Conservation (phyloP, 805 yeast genomes). For the Hanseniaspora mollemarum region DNA sequence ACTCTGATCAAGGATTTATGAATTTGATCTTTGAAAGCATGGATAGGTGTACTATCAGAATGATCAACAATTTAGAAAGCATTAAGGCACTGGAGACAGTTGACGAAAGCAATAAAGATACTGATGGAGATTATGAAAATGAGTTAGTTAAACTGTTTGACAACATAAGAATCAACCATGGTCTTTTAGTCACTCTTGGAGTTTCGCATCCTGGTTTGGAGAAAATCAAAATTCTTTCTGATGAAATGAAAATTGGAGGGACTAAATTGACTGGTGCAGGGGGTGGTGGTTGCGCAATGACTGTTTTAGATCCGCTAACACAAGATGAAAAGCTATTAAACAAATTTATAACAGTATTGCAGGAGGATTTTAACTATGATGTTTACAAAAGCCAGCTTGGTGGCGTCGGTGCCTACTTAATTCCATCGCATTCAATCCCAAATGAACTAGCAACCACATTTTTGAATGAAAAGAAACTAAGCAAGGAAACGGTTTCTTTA, state of each 20-base stretch:
- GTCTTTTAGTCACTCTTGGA: slow-evolving; percentile 70
- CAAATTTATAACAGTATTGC: slow-evolving; percentile 27
- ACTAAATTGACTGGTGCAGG: slow-evolving; percentile 98
- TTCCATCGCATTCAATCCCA: slow-evolving; percentile 20
- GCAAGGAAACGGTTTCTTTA: neutral
- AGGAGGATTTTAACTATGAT: slow-evolving; percentile 45
- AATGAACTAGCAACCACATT: slow-evolving; percentile 16
- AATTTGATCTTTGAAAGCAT: slow-evolving; percentile 60
- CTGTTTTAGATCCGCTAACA: slow-evolving; percentile 45
- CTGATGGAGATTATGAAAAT: neutral
- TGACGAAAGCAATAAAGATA: slow-evolving; percentile 30
- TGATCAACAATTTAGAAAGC: slow-evolving; percentile 29
- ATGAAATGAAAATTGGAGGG: slow-evolving; percentile 56
- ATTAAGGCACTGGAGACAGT: slow-evolving; percentile 32
- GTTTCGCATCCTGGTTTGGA: slow-evolving; percentile 92
- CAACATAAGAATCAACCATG: slow-evolving; percentile 74
- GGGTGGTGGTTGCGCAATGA: slow-evolving; percentile 97
- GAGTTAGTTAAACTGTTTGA: slow-evolving; percentile 36
- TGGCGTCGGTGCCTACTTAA: slow-evolving; percentile 65
- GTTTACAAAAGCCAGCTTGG: slow-evolving; percentile 74
- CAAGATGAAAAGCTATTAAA: slow-evolving; percentile 29
- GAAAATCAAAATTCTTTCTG: slow-evolving; percentile 53
- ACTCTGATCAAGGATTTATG: slow-evolving; percentile 44
- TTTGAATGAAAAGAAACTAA: neutral
- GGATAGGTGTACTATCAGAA: slow-evolving; percentile 61